phyloP scores from a whole-genome alignment of 2,329 filamentous ascomycete species.

The Catunica adiposa region DNA sequence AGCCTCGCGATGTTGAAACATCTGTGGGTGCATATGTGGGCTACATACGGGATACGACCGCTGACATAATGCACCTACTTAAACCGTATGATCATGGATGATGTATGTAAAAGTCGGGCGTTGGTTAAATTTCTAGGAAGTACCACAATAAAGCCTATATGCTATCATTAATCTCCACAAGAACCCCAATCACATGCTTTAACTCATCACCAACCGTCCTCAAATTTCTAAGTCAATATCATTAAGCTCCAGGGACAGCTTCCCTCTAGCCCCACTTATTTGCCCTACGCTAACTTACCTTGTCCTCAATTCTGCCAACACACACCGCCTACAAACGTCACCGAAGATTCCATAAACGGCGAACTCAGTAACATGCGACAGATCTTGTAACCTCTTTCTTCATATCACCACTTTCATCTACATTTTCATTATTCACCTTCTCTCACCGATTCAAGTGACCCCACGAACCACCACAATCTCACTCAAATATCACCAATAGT shows the following conservation, averaged over 20 bases:
- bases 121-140: too few species aligned
- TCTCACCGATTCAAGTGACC: background rate
- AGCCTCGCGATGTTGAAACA: background rate
- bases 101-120: too few species aligned
- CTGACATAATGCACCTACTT: conserved; percentile 1
- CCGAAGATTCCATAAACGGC: background rate
- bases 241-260: background rate
- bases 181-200: background rate
- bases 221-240: background rate
- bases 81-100: background rate
- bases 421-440: background rate
- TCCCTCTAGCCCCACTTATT: background rate
- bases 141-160: background rate
- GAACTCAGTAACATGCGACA: background rate
- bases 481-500: conserved; percentile 10
- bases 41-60: background rate
- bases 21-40: too few species aligned
- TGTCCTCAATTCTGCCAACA: background rate
- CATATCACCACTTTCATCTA: background rate
- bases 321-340: background rate
- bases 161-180: background rate
- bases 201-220: background rate
- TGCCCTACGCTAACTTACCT: background rate
- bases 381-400: background rate
- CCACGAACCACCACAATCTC: too few species aligned